Conservation (phyloP, 331 rosid genomes). For the Quercus tomentella region DNA sequence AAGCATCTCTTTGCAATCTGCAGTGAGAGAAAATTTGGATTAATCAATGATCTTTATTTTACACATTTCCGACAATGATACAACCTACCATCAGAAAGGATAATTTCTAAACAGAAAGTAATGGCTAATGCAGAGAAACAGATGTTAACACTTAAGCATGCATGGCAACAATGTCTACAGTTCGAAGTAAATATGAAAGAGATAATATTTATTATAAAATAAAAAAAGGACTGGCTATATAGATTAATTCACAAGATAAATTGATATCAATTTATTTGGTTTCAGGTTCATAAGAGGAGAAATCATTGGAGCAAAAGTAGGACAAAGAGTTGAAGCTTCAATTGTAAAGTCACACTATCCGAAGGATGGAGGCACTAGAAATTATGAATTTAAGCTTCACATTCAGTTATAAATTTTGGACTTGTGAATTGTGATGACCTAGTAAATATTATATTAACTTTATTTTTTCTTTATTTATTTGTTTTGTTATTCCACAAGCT, state of each 20-base stretch:
- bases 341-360: background rate
- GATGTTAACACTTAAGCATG: background rate
- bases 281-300: no score
- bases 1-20: slow-evolving; percentile 90
- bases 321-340: background rate
- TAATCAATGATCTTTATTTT: background rate
- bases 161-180: background rate
- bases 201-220: background rate
- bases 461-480: background rate
- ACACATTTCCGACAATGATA: background rate
- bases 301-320: background rate
- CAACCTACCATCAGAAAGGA: background rate
- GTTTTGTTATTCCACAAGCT: background rate
- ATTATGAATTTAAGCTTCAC: background rate
- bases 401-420: background rate
- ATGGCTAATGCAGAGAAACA: background rate
- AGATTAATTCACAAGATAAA: no score
- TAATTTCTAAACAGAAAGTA: background rate
- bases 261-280: no score
- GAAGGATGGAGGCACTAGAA: background rate
- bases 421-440: no score
- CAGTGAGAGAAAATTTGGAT: slow-evolving; percentile 5
- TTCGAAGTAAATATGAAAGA: background rate
- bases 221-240: background rate
- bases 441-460: background rate